A percentile compares a stretch with the other conserved stretches of the same genome.
phyloP scores from a whole-genome alignment of 352 stramenopile species.

The Chrysophaeum taylorii region DNA sequence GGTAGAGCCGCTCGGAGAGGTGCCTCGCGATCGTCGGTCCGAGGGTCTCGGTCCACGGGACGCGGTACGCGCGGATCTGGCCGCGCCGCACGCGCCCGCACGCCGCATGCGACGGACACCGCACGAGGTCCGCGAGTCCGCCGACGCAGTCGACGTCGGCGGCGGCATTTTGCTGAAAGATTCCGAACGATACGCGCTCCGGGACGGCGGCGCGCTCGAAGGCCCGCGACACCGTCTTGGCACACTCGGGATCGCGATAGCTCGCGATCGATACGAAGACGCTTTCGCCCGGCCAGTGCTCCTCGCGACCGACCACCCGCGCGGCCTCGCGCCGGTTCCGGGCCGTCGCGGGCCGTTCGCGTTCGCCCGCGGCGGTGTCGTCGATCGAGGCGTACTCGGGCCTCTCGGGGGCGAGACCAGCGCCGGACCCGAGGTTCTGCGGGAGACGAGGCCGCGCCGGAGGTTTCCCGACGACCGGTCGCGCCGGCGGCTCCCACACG shows the following conservation, averaged over 20 bases:
- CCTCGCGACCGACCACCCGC: not conserved
- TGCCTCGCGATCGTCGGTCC: slow-evolving; percentile 19
- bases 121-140: not conserved
- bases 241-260: slow-evolving; percentile 21
- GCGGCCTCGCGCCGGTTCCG: not conserved
- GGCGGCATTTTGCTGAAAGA: slow-evolving; percentile 19
- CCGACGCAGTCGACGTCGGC: slow-evolving; percentile 11
- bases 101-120: slow-evolving; percentile 7
- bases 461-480: too few species aligned
- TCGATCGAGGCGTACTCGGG: too few species aligned
- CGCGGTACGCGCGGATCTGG: slow-evolving; percentile 19
- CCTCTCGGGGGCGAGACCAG: too few species aligned
- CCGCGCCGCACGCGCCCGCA: slow-evolving; percentile 4
- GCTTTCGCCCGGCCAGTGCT: not conserved
- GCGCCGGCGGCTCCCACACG: too few species aligned
- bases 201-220: slow-evolving; percentile 4
- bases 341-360: too few species aligned
- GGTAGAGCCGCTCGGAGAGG: slow-evolving; percentile 17
- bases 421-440: too few species aligned
- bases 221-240: slow-evolving; percentile 18
- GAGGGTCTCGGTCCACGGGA: slow-evolving; percentile 8
- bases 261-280: slow-evolving; percentile 22
- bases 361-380: too few species aligned
- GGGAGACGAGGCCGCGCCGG: too few species aligned
- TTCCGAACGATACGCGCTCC: slow-evolving; percentile 20